A percentile compares a stretch with the other conserved stretches of the same genome.
phyloP scores from a whole-genome alignment of 768 basidiomycete species.

The Pleurotus giganteus region DNA sequence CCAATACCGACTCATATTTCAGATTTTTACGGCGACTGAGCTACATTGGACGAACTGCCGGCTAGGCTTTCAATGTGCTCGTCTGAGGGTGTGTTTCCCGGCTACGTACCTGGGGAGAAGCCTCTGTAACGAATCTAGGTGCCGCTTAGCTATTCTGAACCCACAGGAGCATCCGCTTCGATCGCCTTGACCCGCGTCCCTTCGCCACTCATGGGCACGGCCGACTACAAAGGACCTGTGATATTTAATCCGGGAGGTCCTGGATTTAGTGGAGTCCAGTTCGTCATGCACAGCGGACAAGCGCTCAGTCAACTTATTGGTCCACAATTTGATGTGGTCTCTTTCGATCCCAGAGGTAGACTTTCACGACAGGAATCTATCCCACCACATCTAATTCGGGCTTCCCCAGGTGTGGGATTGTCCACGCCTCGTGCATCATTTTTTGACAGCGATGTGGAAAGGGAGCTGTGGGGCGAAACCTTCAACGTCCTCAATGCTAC shows the following conservation, averaged over 20 bases:
- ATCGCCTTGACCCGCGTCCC: slow-evolving; percentile 44
- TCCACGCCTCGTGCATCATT: slow-evolving; percentile 34
- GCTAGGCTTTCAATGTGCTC: slow-evolving; percentile 20
- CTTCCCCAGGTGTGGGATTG: slow-evolving; percentile 34
- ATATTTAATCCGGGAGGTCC: slow-evolving; percentile 50
- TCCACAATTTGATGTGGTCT: slow-evolving; percentile 42
- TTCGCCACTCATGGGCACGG: slow-evolving; percentile 22
- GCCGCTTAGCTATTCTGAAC: slow-evolving; percentile 43
- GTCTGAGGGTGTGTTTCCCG: slow-evolving; percentile 18
- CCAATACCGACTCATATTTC: too few species aligned
- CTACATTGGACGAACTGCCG: slow-evolving; percentile 26
- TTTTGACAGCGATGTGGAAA: slow-evolving; percentile 33
- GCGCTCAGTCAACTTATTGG: slow-evolving; percentile 32
- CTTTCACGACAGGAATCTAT: background rate
- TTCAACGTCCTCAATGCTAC: slow-evolving; percentile 21
- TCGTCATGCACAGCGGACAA: slow-evolving; percentile 21
- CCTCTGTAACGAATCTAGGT: slow-evolving; percentile 28
- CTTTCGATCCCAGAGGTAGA: slow-evolving; percentile 46
- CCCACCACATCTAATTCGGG: background rate
- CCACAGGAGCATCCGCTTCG: slow-evolving; percentile 31
- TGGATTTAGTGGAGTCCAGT: slow-evolving; percentile 39
- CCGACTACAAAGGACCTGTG: slow-evolving; percentile 40
- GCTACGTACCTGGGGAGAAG: background rate
- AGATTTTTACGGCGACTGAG: too few species aligned
- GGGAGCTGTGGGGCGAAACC: slow-evolving; percentile 23